Percentiles rank a stretch among this genome's conserved stretches.
phyloP scores from a whole-genome alignment of 2,329 filamentous ascomycete species.

The Xylogone sp. region DNA sequence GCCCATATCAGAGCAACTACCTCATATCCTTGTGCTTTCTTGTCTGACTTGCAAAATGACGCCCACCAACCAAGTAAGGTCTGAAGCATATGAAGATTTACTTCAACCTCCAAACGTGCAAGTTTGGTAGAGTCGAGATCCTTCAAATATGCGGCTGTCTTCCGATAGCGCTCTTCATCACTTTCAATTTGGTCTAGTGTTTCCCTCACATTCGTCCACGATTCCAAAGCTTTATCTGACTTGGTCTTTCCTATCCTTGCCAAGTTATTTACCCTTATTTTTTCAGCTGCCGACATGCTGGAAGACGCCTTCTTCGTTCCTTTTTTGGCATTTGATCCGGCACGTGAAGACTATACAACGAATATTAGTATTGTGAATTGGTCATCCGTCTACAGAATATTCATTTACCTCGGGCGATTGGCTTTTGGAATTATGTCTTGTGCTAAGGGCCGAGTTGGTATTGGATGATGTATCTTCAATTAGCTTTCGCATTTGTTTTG shows the following conservation, averaged over 20 bases:
- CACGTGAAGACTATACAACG: no score
- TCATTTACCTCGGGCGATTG: no score
- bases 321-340: conserved; percentile 14
- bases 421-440: no score
- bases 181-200: conserved; percentile 18
- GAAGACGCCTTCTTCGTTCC: conserved; percentile 35
- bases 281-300: conserved; percentile 30
- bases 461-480: conserved; percentile 17
- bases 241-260: conserved; percentile 25
- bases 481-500: conserved; percentile 22
- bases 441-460: no score
- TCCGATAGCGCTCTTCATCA: conserved; percentile 26
- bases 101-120: conserved; percentile 26
- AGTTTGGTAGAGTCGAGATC: conserved; percentile 23
- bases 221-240: conserved; percentile 25
- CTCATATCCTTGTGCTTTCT: conserved; percentile 30
- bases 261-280: conserved; percentile 27
- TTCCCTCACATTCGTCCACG: conserved; percentile 26
- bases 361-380: no score
- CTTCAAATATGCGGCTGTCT: conserved; percentile 24
- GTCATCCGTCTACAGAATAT: no score
- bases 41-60: conserved; percentile 29
- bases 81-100: conserved; percentile 43
- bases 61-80: conserved; percentile 46
- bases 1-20: conserved; percentile 45